Percentiles rank a stretch among this genome's conserved stretches.
phyloP scores from a whole-genome alignment of 768 basidiomycete genomes.

The Crucibulum laeve region DNA sequence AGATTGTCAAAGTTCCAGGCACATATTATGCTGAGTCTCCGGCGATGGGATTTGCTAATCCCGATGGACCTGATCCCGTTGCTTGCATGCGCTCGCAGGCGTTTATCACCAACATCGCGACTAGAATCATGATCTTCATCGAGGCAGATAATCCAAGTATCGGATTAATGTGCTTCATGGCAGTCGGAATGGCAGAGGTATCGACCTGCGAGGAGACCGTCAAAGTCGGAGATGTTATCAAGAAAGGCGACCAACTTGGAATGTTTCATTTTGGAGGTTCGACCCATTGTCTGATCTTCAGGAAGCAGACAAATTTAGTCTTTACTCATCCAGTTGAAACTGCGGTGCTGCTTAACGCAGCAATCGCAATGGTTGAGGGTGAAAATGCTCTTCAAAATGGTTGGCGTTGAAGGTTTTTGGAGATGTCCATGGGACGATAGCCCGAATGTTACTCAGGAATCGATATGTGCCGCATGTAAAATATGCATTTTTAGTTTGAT shows the following conservation, averaged over 20 bases:
- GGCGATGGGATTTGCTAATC: conserved; percentile 15
- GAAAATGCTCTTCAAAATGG: too few relatives aligned
- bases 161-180: conserved; percentile 54
- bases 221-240: conserved; percentile 35
- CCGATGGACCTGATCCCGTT: conserved; percentile 11
- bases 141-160: conserved; percentile 45
- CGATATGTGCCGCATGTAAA: too few relatives aligned
- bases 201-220: conserved; percentile 56
- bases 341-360: too few relatives aligned
- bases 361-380: too few relatives aligned
- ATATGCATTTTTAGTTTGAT: too few relatives aligned
- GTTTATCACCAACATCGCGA: conserved; percentile 40
- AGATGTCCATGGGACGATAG: too few relatives aligned
- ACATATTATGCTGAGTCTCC: conserved; percentile 42
- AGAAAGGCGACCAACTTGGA: conserved; percentile 54
- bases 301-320: not conserved
- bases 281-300: not conserved
- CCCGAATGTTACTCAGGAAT: too few relatives aligned
- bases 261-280: conserved; percentile 66
- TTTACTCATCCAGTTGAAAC: too few relatives aligned
- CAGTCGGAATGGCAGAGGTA: conserved; percentile 58
- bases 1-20: conserved; percentile 42
- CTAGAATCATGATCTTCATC: conserved; percentile 53
- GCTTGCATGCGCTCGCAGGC: conserved; percentile 25
- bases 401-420: too few relatives aligned